phyloP scores from a whole-genome alignment of 2,329 filamentous ascomycete species.

The Leptographium galeiforme region DNA sequence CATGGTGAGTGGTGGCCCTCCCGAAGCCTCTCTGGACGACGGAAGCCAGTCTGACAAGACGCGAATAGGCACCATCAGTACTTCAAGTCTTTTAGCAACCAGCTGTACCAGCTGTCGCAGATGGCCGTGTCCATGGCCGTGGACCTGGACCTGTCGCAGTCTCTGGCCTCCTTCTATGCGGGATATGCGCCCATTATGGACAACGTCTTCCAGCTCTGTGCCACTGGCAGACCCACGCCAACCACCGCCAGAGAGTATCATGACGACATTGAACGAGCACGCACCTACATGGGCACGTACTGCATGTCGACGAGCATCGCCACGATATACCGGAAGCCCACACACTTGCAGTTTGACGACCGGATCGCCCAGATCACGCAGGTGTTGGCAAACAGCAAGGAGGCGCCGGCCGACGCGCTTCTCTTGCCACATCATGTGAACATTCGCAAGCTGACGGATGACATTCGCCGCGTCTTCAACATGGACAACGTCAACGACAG shows the following conservation, averaged over 20 bases:
- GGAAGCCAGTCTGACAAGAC: background rate
- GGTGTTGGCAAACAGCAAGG: conserved; percentile 4
- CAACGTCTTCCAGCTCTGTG: background rate
- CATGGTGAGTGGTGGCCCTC: conserved; percentile 7
- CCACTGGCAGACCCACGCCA: too few species aligned
- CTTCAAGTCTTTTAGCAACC: conserved; percentile 8
- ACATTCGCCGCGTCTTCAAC: conserved; percentile 10
- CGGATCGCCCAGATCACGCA: conserved; percentile 9
- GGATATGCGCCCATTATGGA: background rate
- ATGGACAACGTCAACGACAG: conserved; percentile 2
- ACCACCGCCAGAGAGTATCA: background rate
- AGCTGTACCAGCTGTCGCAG: conserved; percentile 14
- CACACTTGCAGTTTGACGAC: conserved; percentile 10
- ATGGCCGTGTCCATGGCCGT: conserved; percentile 12
- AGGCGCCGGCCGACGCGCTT: conserved; percentile 5
- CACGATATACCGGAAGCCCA: conserved; percentile 10
- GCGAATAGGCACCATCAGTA: conserved; percentile 9
- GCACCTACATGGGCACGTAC: conserved; percentile 11
- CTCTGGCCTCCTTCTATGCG: background rate
- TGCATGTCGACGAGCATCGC: conserved; percentile 12
- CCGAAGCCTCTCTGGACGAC: background rate
- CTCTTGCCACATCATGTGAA: conserved; percentile 10
- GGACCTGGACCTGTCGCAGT: conserved; percentile 9
- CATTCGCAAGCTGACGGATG: conserved; percentile 11
- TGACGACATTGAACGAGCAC: conserved; percentile 9